Evolutionary conservation across 208 protist species (phyloP).

Genomic region (Endotrypanum monterogeii): DNA sequence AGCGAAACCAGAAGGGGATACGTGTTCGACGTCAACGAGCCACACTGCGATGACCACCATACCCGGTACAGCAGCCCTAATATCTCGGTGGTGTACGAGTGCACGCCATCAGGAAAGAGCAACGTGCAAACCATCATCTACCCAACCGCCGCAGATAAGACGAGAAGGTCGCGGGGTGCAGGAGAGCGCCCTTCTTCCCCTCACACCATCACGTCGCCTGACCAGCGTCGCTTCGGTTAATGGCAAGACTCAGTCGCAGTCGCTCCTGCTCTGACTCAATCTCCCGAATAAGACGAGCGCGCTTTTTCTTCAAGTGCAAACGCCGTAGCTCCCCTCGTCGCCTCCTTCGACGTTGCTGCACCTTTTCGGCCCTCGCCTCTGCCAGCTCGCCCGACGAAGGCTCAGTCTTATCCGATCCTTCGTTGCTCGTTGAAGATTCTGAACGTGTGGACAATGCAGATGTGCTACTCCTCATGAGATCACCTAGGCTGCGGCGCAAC

Average conservation of each 20-base stretch:
- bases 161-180: not conserved
- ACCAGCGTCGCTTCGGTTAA: slow-evolving; percentile 54
- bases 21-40: not conserved
- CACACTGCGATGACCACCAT: not conserved
- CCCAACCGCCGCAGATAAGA: not conserved
- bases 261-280: slow-evolving; percentile 84
- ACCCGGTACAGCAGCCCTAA: not conserved
- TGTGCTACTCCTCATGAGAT: slow-evolving; percentile 28
- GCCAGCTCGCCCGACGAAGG: not conserved
- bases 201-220: slow-evolving; percentile 13
- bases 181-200: not conserved
- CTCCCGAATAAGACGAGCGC: slow-evolving; percentile 50
- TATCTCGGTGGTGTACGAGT: not conserved
- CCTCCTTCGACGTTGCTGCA: slow-evolving; percentile 4
- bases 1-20: not conserved
- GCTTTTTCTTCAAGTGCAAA: slow-evolving; percentile 28
- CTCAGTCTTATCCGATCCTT: not conserved
- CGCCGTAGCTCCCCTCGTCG: slow-evolving; percentile 20
- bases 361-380: not conserved
- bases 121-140: too few relatives aligned
- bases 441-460: not conserved
- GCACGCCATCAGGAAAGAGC: not conserved
- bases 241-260: slow-evolving; percentile 57
- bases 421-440: not conserved
- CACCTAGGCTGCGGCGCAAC: slow-evolving; percentile 45